Base-by-base conservation (phyloP, 1,284 basidiomycete genomes). In the Coniferiporia weirii region DNA sequence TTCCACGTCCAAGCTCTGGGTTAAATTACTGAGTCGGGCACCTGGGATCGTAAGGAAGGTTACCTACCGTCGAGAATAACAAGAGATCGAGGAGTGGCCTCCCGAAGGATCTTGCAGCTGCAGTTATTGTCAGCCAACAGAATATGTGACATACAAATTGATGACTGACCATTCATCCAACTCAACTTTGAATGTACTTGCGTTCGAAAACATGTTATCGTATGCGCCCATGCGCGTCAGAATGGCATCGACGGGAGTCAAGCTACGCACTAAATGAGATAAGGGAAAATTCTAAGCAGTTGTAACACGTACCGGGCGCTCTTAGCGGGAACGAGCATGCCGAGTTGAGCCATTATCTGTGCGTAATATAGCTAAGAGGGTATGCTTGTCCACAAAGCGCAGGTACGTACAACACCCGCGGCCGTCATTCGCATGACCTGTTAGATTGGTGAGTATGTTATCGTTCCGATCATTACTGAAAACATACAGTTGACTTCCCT, bases 171-270 rank as follows among this genome's bases (percentile, higher is more conserved):
- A 93, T 82, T 98, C 95, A 70, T 97, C 95, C 56, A 98, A 78
- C 70, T 98, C 95, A 17, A 98, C 95, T 71, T 96, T 95, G 82
- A 97, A 98, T 0, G 94, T 96, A 73, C 93, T 95, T 0, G 94
- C 84, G 65, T 91, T 91, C 1, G 93, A 90, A 71, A 97, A 97
- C 90, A 98, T 96, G 68, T 95, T 95, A 69, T 98, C 95, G 70
- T 96, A 95, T 1, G 97, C 97, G 17, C 97, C 97, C 96, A 99
- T 99, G 32, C 97, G 87, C 6, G 96, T 98, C 61, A 97, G 83
- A 66, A 99, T 98, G 22, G 90, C 80, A 71, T 99, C 96, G 1
- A 98, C 86, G 0, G 97, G 94, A 64, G 88, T 89, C 52, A 99
- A 71, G 38, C 89, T 93, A 59, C 43, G 47, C 6, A 50, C 17